These are phyloP conservation scores for Akanthomyces uredinophilus DNA, from an alignment of 2,329 filamentous ascomycete genomes.

Conservation along the genomic window DNA sequence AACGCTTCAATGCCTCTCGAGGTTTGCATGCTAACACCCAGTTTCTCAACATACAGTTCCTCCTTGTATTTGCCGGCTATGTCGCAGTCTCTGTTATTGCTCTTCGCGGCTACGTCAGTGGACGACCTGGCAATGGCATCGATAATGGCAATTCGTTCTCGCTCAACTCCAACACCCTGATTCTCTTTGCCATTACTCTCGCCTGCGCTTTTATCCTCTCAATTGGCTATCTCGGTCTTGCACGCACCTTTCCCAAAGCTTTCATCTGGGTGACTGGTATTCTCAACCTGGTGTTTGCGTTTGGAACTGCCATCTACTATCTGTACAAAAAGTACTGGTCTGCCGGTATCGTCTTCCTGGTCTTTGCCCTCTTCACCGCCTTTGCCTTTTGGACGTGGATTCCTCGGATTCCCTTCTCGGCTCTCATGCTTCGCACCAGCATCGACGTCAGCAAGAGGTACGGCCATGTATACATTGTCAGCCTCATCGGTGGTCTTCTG, in stretches of 20 bases:
- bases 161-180: conserved; percentile 77
- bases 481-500: conserved; percentile 72
- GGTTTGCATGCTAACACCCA: not conserved
- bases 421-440: conserved; percentile 79
- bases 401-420: conserved; percentile 82
- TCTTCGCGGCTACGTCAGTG: conserved; percentile 65
- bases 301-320: conserved; percentile 87
- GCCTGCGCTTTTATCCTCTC: conserved; percentile 69
- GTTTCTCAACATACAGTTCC: conserved; percentile 44
- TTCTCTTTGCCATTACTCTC: conserved; percentile 78
- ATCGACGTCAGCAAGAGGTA: conserved; percentile 80
- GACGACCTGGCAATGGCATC: conserved; percentile 65
- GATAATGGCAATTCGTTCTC: conserved; percentile 65
- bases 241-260: conserved; percentile 75
- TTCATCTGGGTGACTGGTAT: conserved; percentile 93
- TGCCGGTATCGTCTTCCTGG: conserved; percentile 79
- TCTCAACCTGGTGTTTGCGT: conserved; percentile 74
- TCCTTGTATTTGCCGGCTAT: conserved; percentile 67
- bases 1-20: not conserved
- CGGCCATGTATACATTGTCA: conserved; percentile 83
- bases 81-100: conserved; percentile 69
- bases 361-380: conserved; percentile 74
- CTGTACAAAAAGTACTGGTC: conserved; percentile 71
- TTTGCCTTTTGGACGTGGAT: conserved; percentile 89
- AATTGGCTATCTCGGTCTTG: conserved; percentile 69